Evolutionary conservation across 257 asterid species (phyloP), one percentile per base, ranked within the genome.

Genomic region (Pogostemon cablin): DNA sequence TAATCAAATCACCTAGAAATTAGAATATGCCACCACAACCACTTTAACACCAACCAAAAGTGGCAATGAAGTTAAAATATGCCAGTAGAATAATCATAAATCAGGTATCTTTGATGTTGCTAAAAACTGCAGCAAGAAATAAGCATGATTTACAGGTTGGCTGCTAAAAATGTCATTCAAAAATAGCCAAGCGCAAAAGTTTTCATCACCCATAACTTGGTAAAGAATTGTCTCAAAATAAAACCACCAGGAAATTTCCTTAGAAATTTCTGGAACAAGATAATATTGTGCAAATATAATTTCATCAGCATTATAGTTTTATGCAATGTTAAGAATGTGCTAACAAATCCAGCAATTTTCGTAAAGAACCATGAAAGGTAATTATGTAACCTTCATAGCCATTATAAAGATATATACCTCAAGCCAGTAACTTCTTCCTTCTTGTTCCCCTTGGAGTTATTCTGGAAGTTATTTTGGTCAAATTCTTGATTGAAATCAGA

Each of bases 361-460:
- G 54, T 37, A 4, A 25, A 25, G 32, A 25, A 25, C 32, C 37
- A 11, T 11, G 32, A 25, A 55, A n/a, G 12, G 20, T 9, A 43
- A 61, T 64, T 42, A 34, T 10, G 32, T 61, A 17, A 63, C 47
- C 43, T 69, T n/a, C 39, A 63, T 40, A 74, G 7, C 49, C 9
- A 40, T 25, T 32, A 62, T 40, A 55, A 65, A 47, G 49, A 12
- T 20, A 40, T 34, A 71, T 86, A 90, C 96, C 97, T 88, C 67
- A 75, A 76, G 63, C 77, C 80, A 57, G 77, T 65, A 72, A 54
- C 47, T 9, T 72, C 79, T 57, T 78, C 79, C 69, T 76, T 79
- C 52, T 75, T 80, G 68, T 48, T 81, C 55, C 46, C 80, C 62
- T 37, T 60, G 47, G 42, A 59, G 66, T 72, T 78, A 56, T 77